Percentiles rank a stretch among this genome's conserved stretches.
Conservation (phyloP, 2,329 filamentous ascomycete species). For the Stachybotrys echinatus region DNA sequence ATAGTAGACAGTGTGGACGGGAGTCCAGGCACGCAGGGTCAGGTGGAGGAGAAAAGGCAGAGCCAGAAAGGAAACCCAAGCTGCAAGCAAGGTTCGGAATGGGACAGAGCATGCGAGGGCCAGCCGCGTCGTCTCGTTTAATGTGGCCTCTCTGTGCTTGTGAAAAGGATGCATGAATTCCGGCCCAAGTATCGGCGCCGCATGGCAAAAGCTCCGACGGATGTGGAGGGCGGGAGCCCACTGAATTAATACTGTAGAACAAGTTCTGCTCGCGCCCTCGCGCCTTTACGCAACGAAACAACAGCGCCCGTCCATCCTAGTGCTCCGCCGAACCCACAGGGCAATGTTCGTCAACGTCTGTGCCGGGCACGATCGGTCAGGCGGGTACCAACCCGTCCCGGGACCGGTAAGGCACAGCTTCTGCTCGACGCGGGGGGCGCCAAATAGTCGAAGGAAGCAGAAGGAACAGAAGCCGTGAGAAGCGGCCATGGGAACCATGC, state of each 20-base stretch:
- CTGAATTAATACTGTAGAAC: not conserved
- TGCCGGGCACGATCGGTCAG: not conserved
- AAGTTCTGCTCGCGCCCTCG: not conserved
- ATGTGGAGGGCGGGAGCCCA: not conserved
- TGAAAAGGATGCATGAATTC: not conserved
- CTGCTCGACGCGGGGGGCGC: not conserved
- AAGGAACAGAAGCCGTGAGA: not conserved
- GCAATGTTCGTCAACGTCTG: not conserved
- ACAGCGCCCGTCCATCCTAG: not conserved
- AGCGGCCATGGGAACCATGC: not conserved
- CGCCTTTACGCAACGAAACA: not conserved
- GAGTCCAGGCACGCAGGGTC: too few relatives aligned
- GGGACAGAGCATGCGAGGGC: not conserved
- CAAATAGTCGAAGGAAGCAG: not conserved
- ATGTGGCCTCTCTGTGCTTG: not conserved
- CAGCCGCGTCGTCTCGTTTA: not conserved
- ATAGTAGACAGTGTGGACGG: too few relatives aligned
- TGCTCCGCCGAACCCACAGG: not conserved
- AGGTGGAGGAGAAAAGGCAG: not conserved
- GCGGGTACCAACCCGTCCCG: not conserved
- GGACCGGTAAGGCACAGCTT: not conserved
- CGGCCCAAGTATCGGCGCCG: not conserved
- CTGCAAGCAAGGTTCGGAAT: not conserved
- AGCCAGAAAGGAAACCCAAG: not conserved
- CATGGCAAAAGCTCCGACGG: not conserved